Evolutionary conservation across 257 asterid species (phyloP), one percentile per base, ranked within the genome.

Genomic region (Fraxinus excelsior): DNA sequence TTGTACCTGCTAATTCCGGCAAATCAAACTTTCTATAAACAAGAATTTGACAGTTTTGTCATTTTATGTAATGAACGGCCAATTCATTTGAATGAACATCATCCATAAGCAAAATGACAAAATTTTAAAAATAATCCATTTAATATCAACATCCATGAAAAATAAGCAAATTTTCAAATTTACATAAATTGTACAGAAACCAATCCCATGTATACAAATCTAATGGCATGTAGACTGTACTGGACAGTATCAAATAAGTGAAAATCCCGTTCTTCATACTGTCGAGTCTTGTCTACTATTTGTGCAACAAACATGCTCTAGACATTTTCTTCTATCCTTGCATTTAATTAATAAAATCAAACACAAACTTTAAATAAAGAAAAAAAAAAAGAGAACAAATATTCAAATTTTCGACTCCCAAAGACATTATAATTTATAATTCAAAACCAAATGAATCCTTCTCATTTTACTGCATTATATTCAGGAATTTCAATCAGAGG

Each of bases 401-500:
- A 62, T 12, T 13, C 68, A 62, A 58, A 58, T 25, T 11, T 62
- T 16, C 26, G 60, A 49, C 65, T 26, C 76, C 73, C 79, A 80
- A 73, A 80, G 44, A 73, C 44, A 74, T 38, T 74, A 75, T 65
- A 70, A 78, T 74, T 79, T 74, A 75, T 65, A 70, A 78, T 77
- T 79, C 74, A 76, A 58, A 67, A 68, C 58, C 58, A 23, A 23
- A 74, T 71, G 75, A 65, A 16, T 68, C 78, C 74, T 46, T 26
- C 69, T 16, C 37, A 49, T 62, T 71, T 25, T 70, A n/a, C 34
- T 58, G 12, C 73, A 44, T 12, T 49, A 68, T 69, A n/a, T 32
- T 60, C 38, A 35, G 18, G 29, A 21, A 25, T 69, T 75, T 85
- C 75, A 86, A 35, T 87, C 88, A 35, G 87, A 78, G 31, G 42